Percentiles rank a stretch among this genome's conserved stretches.
Evolutionary conservation across 1,284 basidiomycete genomes (phyloP).

Genomic region (Gymnopus androsaceus): DNA sequence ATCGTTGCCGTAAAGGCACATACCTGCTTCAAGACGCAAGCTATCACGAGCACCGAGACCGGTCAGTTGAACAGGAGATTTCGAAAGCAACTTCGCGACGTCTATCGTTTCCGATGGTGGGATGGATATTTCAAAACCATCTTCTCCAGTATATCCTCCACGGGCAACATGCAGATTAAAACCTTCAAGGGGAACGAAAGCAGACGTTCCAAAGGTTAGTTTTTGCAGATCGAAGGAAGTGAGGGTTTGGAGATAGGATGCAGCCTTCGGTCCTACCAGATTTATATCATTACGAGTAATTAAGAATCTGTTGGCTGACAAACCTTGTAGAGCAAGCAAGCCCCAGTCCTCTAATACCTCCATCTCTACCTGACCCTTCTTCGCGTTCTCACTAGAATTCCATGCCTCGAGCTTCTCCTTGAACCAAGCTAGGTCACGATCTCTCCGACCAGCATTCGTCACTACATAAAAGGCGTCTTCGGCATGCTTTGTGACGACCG

Average conservation of each 20-base stretch:
- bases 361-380: conserved; percentile 70
- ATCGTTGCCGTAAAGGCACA: conserved; percentile 97
- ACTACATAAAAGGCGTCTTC: conserved; percentile 90
- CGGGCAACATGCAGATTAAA: conserved; percentile 89
- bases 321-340: conserved; percentile 88
- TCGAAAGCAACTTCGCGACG: conserved; percentile 73
- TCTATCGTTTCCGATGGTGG: conserved; percentile 76
- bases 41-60: conserved; percentile 95
- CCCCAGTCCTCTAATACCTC: conserved; percentile 87
- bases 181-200: conserved; percentile 75
- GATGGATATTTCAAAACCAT: conserved; percentile 98
- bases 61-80: conserved; percentile 78
- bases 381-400: conserved; percentile 60
- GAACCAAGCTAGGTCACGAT: conserved; percentile 84
- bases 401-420: conserved; percentile 67
- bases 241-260: conserved; percentile 73
- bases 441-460: conserved; percentile 90
- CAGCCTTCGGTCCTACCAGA: conserved; percentile 77
- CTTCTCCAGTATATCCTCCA: conserved; percentile 99
- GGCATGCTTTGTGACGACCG: conserved; percentile 82
- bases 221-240: conserved; percentile 73
- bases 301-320: conserved; percentile 14
- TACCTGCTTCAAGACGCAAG: conserved; percentile 93
- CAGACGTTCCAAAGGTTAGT: conserved; percentile 81
- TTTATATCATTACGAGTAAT: conserved; percentile 2